Evolutionary conservation across 441 rosid genomes (phyloP), one percentile per base, ranked within the genome.

Genomic region (Iberis amara): DNA sequence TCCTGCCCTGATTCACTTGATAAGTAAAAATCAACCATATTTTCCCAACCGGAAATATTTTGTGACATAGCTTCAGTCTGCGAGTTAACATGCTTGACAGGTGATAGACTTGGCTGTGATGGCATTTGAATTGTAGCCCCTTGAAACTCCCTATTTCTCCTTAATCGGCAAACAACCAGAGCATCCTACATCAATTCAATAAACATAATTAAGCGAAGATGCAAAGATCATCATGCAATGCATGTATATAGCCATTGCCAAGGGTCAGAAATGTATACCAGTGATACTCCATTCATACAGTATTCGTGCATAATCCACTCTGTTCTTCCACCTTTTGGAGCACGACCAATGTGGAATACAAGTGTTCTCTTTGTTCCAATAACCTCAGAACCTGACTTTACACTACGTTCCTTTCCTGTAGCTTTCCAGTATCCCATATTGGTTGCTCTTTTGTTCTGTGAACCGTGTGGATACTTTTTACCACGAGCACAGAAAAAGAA

Each of bases 281-380:
- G 85, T 24, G 85, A 52, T 38, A 53, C 48, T 13, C 88, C 86
- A 1, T 52, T 39, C 86, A 76, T 70, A 72, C 83, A 76, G 52
- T 83, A 89, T 33, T 83, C 92, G 27, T 85, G 81, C 89, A 89
- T 81, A 4, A 81, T 74, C 92, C 89, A 85, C 44, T 85, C 77
- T 0, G 92, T 89, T 9, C 92, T 64, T 3, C 49, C 73, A 7
- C 80, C 79, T 14, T 57, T 46, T 0, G 81, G 80, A 0, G 83
- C 77, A 61, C 70, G 75, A 7, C 84, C 84, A 13, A 1, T 47
- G 47, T 88, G 81, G 41, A 82, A 89, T 51, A 88, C 64, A 51
- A 88, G 57, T 2, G 85, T 81, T 43, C 70, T 81, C 12, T 48
- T 85, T 79, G 46, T 83, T 4, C 94, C 96, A 4, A 73, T 76